A percentile compares a stretch with the other conserved stretches of the same genome.
Evolutionary conservation across 2,329 filamentous ascomycete genomes (phyloP).

Genomic region (Neopestalotiopsis sp.): DNA sequence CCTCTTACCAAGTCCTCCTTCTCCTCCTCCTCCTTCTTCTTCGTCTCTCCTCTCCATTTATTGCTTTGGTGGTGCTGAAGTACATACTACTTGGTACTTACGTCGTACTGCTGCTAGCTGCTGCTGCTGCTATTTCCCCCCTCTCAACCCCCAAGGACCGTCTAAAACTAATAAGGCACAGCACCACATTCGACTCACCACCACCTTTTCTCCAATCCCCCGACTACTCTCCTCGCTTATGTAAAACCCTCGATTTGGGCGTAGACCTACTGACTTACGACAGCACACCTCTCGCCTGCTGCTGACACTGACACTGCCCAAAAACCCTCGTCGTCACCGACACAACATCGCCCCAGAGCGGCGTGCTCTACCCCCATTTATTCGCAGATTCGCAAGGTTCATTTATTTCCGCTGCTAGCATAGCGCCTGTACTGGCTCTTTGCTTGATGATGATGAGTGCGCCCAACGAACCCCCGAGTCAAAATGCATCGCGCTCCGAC

Average conservation of each 20-base stretch:
- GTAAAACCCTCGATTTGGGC: neutral
- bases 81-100: neutral
- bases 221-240: neutral
- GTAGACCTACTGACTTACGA: neutral
- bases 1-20: too few species aligned
- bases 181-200: neutral
- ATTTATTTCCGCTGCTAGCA: neutral
- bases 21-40: too few species aligned
- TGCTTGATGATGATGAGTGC: conserved; percentile 28
- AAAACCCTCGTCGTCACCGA: neutral
- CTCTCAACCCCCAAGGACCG: neutral
- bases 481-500: conserved; percentile 31
- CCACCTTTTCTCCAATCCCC: neutral
- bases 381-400: neutral
- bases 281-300: neutral
- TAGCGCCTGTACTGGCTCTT: neutral
- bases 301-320: neutral
- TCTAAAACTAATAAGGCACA: conserved; percentile 2
- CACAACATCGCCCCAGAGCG: conserved; percentile 5
- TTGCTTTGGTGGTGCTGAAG: too few species aligned
- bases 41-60: too few species aligned
- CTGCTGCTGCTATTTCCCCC: too few species aligned
- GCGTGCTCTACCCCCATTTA: neutral
- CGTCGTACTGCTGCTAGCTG: neutral
- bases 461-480: conserved; percentile 23